Evolutionary conservation across 805 yeast species (phyloP).

Genomic region (Teunomyces funiuensis): DNA sequence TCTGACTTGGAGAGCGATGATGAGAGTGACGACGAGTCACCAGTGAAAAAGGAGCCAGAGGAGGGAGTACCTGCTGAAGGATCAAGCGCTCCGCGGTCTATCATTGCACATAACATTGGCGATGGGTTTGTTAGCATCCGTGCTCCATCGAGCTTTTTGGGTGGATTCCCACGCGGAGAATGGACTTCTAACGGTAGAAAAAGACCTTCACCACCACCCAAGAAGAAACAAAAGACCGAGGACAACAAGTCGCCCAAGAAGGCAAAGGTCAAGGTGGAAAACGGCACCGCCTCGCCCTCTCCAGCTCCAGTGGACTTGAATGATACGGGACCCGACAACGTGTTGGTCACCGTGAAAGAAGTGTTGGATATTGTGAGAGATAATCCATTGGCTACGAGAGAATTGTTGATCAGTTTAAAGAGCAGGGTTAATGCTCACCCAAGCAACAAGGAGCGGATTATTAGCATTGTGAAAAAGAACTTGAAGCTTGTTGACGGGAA

Average conservation of each 20-base stretch:
- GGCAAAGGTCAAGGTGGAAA: constrained; percentile 20
- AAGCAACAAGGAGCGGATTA: constrained; percentile 62
- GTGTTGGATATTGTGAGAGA: constrained; percentile 61
- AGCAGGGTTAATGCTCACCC: constrained; percentile 62
- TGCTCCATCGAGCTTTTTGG: constrained; percentile 60
- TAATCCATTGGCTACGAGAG: constrained; percentile 61
- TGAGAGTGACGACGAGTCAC: constrained; percentile 47
- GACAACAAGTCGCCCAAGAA: constrained; percentile 29
- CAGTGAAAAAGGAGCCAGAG: constrained; percentile 35
- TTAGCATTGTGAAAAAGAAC: constrained; percentile 54
- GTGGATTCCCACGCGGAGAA: constrained; percentile 72
- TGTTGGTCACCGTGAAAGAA: constrained; percentile 67
- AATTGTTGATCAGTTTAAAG: constrained; percentile 59
- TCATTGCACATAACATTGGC: constrained; percentile 27
- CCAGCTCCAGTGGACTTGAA: constrained; percentile 27
- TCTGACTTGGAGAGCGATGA: constrained; percentile 61
- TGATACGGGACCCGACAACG: constrained; percentile 37
- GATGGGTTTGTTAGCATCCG: constrained; percentile 56
- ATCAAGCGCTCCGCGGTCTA: constrained; percentile 6
- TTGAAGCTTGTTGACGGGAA: constrained; percentile 54
- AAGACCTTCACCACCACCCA: constrained; percentile 29
- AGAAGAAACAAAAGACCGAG: constrained; percentile 43
- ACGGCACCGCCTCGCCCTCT: constrained; percentile 5
- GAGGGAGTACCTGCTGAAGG: constrained; percentile 15
- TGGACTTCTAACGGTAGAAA: constrained; percentile 73